Evolutionary conservation across 2,329 filamentous ascomycete genomes (phyloP), one percentile per base, ranked within the genome.

Genomic region (Nigrograna mackinnonii): DNA sequence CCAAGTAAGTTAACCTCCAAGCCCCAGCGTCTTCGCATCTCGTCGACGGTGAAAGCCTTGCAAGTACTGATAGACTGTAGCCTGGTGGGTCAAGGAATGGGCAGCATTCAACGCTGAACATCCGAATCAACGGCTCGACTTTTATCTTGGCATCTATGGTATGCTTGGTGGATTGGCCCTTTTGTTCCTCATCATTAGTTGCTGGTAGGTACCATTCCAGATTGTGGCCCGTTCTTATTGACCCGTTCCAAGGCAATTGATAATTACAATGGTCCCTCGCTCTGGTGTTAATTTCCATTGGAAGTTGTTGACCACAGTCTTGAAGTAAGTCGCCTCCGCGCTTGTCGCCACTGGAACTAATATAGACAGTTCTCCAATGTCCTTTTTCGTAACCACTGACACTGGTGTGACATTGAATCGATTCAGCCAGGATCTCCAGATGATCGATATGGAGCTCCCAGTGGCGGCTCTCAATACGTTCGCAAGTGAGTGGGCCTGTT

Each of bases 261-360:
- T 80, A 35, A 73, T 80, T 22, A 72, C 64, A 3, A 79, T 80
- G 73, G 74, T 80, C 3, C 77, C 77, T 3, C 71, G 70, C 21
- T 79, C 77, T n/a, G 76, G 75, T 4, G 68, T 72, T 40, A 67
- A 52, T 32, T 76, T 81, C 43, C 78, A 81, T 46, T 64, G 64
- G 37, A 70, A 62, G 34, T 62, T 80, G 1, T 60, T 80, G 6
- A 64, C 66, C 6, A 76, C 76, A 2, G 75, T 79, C 6, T 64
- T 78, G n/a, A 67, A 62, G 69, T 73, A 50, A 42, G 57, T 47
- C 5, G n/a, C 6, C 22, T 18, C 22, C 21, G 7, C 12, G 22
- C 18, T 28, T 9, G n/a, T n/a, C 9, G 4, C 31, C 22, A 2
- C 18, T 31, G 4, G 4, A 22, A 38, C 52, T 57, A 31, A 58